These are phyloP conservation scores for Entelexis paramagnoliae DNA, from an alignment of 1,139 yeast genomes.

Conservation along the genomic window DNA sequence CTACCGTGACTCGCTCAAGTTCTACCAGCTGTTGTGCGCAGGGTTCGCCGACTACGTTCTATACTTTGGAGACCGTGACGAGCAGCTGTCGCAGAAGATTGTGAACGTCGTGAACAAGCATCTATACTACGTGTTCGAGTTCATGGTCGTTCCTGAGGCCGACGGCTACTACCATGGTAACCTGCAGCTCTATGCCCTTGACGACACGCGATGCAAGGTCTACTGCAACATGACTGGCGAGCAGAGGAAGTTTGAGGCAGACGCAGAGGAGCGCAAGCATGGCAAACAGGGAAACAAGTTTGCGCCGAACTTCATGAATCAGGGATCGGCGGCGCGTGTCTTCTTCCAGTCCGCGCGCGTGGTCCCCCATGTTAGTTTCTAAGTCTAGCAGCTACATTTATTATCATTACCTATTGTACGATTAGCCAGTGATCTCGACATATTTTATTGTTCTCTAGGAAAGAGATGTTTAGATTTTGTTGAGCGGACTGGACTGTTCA, in stretches of 20 bases:
- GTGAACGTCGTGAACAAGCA: conserved; percentile 27
- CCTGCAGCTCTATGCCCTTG: conserved; percentile 51
- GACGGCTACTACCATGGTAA: conserved; percentile 49
- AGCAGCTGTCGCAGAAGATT: conserved; percentile 32
- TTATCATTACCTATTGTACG: background rate
- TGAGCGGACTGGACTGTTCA: no score
- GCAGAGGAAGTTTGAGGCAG: conserved; percentile 43
- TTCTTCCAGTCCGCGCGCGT: conserved; percentile 61
- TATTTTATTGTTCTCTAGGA: no score
- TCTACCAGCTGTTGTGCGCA: conserved; percentile 54
- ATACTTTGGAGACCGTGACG: conserved; percentile 30
- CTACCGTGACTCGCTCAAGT: conserved; percentile 58
- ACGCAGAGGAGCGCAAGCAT: conserved; percentile 41
- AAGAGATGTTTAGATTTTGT: no score
- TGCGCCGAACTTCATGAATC: conserved; percentile 52
- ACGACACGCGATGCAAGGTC: conserved; percentile 42
- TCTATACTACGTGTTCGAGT: conserved; percentile 36
- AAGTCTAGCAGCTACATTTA: background rate
- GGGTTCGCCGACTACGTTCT: conserved; percentile 59
- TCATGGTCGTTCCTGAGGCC: conserved; percentile 48
- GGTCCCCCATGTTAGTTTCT: conserved; percentile 30
- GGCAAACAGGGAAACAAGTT: conserved; percentile 36
- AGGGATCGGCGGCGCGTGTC: conserved; percentile 57
- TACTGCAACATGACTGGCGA: conserved; percentile 50
- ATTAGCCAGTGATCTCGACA: background rate